Base-by-base conservation (phyloP, 257 asterid genomes). In the Eustoma russellianum region DNA sequence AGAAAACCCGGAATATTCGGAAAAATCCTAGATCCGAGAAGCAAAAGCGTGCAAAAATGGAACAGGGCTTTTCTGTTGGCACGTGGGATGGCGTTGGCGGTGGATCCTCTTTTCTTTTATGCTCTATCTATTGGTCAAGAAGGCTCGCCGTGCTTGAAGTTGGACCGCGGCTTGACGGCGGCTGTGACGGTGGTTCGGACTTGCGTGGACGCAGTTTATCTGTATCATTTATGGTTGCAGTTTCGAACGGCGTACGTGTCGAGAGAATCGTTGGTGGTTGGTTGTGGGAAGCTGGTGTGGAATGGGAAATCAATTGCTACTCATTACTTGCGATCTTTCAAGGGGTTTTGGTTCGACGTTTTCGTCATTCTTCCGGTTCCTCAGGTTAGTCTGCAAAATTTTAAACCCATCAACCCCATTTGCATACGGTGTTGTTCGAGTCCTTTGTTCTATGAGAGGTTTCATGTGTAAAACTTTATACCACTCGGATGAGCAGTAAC, bases 281-380 rank as follows among this genome's bases (percentile, higher is more conserved):
- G 98, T 5, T 85, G 96, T 34, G 98, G 98, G 66, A 92, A 92
- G 67, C 95, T 92, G 35, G 98, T 92, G 62, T 92, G 98, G 98
- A 93, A 92, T 59, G 56, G 90, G 59, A 97, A 88, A 55, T 88
- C 90, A 46, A 59, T 92, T 47, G 94, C 97, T 0, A 73, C 66
- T 9, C 95, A 83, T 41, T 92, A 92, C 55, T 34, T 88, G 17
- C 69, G 90, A 5, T 92, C 98, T 6, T 19, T 81, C 0, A 71
- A 72, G 55, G 97, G 96, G 5, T 92, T 92, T 63, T 92, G 98
- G 98, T 81, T 92, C 60, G 98, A 92, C 19, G 78, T 75, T 53
- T 88, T 88, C 67, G 97, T 92, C 5, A 83, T 92, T 54, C 97
- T 92, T 6, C 98, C 98, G 0, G 74, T 88, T 14, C 98, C 97